Evolutionary conservation across 805 yeast genomes (phyloP), one percentile per base, ranked within the genome.

Genomic region (Suhomyces faveliae): DNA sequence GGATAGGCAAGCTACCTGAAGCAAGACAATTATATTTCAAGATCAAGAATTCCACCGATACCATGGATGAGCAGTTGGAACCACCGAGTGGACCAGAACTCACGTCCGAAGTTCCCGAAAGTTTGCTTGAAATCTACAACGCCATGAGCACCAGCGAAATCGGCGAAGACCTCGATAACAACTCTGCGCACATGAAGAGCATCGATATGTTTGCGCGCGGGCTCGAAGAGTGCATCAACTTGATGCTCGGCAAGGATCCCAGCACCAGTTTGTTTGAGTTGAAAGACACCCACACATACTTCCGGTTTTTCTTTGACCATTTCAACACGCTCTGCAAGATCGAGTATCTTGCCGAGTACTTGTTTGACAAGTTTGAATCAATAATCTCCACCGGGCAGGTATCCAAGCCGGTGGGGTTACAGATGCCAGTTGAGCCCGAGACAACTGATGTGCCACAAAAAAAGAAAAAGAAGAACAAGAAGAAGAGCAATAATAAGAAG

Each of bases 1-100:
- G 89, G 88, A 78, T 85, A 29, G 84, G 85, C 4, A 68, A 61
- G 48, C 47, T 82, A 0, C 83, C 85, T 0, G 87, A 81, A 45
- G 89, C 90, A 0, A 72, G 83, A 51, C 77, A 74, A 38, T 57
- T 85, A 4, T 84, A 79, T 54, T 81, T 80, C 54, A 55, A 56
- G 48, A 47, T 60, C 27, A 62, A 64, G 45, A 60, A 52, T 35
- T 52, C 56, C 33, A 51, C 46, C 27, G 47, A 51, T 30, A 51
- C 47, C 19, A 49, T 43, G 12, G 30, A 27, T 2, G n/a, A 27
- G 1, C 15, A 27, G n/a, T 27, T 27, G 30, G 30, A 27, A 27
- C 30, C 25, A 24, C 25, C 7, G 6, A 27, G 6, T n/a, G 30
- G n/a, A n/a, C 30, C 37, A 8, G 19, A 33, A 20, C 37, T 33